Percentiles rank a stretch among this genome's conserved stretches.
These are phyloP conservation scores for Murraya paniculata DNA, from an alignment of 345 rosid genomes.

Conservation along the genomic window DNA sequence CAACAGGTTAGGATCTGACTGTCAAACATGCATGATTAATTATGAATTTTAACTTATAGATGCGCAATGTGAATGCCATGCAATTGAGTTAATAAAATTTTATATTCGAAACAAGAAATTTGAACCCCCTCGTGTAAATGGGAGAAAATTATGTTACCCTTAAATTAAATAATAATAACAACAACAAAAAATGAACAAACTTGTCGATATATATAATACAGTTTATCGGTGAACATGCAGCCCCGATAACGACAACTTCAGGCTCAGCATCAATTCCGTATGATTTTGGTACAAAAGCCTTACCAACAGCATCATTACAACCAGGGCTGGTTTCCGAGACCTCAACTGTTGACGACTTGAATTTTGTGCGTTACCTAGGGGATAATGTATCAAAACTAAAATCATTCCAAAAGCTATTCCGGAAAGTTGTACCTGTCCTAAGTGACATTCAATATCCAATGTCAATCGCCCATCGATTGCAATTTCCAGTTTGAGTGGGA, in stretches of 20 bases:
- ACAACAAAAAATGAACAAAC: too few relatives aligned
- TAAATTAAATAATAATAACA: too few relatives aligned
- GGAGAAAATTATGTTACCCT: too few relatives aligned
- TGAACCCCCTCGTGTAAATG: too few relatives aligned
- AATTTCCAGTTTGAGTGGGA: slow-evolving; percentile 35
- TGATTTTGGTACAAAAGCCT: too few relatives aligned
- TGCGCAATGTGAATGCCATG: not conserved
- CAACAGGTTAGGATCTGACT: slow-evolving; percentile 29
- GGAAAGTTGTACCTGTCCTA: slow-evolving; percentile 26
- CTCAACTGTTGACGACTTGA: slow-evolving; percentile 48
- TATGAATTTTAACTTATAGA: not conserved
- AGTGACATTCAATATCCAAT: slow-evolving; percentile 45
- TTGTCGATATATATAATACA: too few relatives aligned
- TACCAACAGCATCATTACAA: too few relatives aligned
- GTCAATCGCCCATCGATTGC: slow-evolving; percentile 71
- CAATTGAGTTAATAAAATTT: too few relatives aligned
- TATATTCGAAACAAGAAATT: too few relatives aligned
- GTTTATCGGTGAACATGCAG: slow-evolving; percentile 19
- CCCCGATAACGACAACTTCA: slow-evolving; percentile 44
- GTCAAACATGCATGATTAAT: not conserved
- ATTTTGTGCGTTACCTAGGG: slow-evolving; percentile 65
- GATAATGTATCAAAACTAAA: not conserved
- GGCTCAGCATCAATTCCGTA: slow-evolving; percentile 20
- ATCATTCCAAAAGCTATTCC: too few relatives aligned
- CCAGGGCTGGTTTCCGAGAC: slow-evolving; percentile 69